Conservation (phyloP, 768 basidiomycete species). For the Suillus occidentalis region DNA sequence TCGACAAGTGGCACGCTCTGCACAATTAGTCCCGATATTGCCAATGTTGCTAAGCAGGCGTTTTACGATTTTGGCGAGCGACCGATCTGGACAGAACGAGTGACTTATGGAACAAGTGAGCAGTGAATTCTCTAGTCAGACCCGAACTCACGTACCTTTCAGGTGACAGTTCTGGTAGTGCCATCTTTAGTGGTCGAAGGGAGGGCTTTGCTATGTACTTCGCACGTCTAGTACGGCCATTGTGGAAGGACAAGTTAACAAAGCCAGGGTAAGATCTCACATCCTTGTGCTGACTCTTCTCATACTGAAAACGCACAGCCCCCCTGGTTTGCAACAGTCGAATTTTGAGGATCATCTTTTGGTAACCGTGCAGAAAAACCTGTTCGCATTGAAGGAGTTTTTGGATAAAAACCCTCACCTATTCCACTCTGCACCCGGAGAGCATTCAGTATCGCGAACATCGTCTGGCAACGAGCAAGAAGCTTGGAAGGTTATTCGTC, state of each 20-base stretch:
- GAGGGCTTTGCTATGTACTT: constrained; percentile 90
- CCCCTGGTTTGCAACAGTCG: constrained; percentile 51
- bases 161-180: constrained; percentile 71
- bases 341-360: constrained; percentile 63
- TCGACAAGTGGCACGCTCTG: constrained; percentile 45
- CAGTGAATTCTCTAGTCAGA: constrained; percentile 5
- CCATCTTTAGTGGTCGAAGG: constrained; percentile 82
- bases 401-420: constrained; percentile 80
- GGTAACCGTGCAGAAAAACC: constrained; percentile 74
- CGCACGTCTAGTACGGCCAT: constrained; percentile 76
- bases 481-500: constrained; percentile 72
- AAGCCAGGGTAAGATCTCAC: constrained; percentile 48
- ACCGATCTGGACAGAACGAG: constrained; percentile 78
- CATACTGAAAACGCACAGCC: constrained; percentile 28
- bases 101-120: constrained; percentile 74
- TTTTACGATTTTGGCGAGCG: constrained; percentile 86
- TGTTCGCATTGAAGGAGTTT: constrained; percentile 74
- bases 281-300: background rate
- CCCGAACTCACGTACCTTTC: constrained; percentile 1
- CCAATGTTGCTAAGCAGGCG: constrained; percentile 74
- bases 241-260: constrained; percentile 86
- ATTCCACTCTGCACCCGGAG: constrained; percentile 79
- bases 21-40: constrained; percentile 59
- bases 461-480: constrained; percentile 71
- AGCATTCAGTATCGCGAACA: constrained; percentile 55